Conservation (phyloP, 2,329 filamentous ascomycete species). For the Fusarium paranaense region DNA sequence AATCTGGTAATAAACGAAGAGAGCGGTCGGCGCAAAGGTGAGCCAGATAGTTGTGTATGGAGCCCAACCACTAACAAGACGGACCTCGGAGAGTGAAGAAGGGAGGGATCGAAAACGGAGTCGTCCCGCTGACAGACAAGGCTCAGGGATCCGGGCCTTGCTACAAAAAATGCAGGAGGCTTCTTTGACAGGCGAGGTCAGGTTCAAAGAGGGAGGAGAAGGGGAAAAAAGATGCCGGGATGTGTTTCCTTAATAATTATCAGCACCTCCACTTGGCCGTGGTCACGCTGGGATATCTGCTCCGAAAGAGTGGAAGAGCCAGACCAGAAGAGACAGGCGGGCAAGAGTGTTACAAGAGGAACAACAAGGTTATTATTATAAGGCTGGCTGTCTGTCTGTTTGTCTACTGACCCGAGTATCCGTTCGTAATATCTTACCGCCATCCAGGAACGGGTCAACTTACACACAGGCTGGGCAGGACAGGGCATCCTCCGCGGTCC, state of each 20-base stretch:
- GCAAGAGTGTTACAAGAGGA: slow-evolving; percentile 5
- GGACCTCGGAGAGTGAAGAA: slow-evolving; percentile 4
- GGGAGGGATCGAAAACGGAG: slow-evolving; percentile 22
- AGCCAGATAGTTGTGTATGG: slow-evolving; percentile 16
- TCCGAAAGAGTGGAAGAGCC: slow-evolving; percentile 28
- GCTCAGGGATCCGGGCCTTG: slow-evolving; percentile 2
- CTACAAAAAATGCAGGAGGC: slow-evolving; percentile 7
- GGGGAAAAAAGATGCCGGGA: slow-evolving; percentile 22
- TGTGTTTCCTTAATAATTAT: slow-evolving; percentile 39
- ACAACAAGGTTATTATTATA: slow-evolving; percentile 17
- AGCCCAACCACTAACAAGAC: slow-evolving; percentile 19
- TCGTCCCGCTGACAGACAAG: slow-evolving; percentile 21
- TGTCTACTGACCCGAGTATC: not conserved
- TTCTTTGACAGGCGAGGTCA: slow-evolving; percentile 2
- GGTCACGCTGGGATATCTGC: slow-evolving; percentile 29
- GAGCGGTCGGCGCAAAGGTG: slow-evolving; percentile 32
- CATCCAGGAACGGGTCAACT: slow-evolving; percentile 12
- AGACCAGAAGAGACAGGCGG: slow-evolving; percentile 4
- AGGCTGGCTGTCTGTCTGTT: not conserved
- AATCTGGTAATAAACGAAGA: not conserved
- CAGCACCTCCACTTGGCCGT: slow-evolving; percentile 25
- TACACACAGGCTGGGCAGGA: not conserved
- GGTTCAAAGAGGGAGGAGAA: not conserved
- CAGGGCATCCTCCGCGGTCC: not conserved
- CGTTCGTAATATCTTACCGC: not conserved